Evolutionary conservation across 352 stramenopile genomes (phyloP).

Genomic region (Pythium dissimile): DNA sequence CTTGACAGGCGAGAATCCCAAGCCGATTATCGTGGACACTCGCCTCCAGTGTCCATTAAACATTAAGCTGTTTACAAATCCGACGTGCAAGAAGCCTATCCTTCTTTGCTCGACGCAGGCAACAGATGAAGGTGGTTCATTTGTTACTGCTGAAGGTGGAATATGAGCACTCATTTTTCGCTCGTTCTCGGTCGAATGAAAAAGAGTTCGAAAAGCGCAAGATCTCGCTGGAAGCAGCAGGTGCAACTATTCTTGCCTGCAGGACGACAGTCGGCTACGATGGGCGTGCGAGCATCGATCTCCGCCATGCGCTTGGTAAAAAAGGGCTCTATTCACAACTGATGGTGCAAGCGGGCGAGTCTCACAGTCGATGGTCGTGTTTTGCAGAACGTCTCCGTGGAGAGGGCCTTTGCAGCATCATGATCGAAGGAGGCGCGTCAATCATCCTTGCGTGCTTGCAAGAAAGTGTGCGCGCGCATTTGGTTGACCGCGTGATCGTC

Average conservation of each 20-base stretch:
- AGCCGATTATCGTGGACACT: conserved; percentile 76
- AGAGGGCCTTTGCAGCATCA: conserved; percentile 57
- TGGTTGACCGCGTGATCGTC: conserved; percentile 69
- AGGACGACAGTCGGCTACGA: conserved; percentile 8
- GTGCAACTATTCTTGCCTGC: conserved; percentile 46
- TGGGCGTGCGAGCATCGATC: conserved; percentile 41
- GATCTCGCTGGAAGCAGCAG: conserved; percentile 35
- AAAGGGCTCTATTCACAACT: background rate
- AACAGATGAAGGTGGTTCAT: conserved; percentile 18
- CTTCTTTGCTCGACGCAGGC: conserved; percentile 37
- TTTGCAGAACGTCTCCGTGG: conserved; percentile 19
- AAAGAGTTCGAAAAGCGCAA: conserved; percentile 39
- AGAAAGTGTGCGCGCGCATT: conserved; percentile 28
- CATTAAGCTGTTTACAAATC: conserved; percentile 78
- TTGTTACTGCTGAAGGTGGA: background rate
- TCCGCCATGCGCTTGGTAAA: conserved; percentile 54
- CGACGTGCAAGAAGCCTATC: conserved; percentile 65
- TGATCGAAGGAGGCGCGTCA: conserved; percentile 78
- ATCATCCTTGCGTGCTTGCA: conserved; percentile 74
- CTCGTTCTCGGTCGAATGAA: background rate
- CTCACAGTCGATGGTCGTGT: background rate
- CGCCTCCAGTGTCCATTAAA: conserved; percentile 51
- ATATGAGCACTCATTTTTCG: background rate
- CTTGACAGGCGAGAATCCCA: conserved; percentile 51
- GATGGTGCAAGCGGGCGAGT: background rate